Conservation (phyloP, 2,329 filamentous ascomycete species). For the Diaporthe velutina region DNA sequence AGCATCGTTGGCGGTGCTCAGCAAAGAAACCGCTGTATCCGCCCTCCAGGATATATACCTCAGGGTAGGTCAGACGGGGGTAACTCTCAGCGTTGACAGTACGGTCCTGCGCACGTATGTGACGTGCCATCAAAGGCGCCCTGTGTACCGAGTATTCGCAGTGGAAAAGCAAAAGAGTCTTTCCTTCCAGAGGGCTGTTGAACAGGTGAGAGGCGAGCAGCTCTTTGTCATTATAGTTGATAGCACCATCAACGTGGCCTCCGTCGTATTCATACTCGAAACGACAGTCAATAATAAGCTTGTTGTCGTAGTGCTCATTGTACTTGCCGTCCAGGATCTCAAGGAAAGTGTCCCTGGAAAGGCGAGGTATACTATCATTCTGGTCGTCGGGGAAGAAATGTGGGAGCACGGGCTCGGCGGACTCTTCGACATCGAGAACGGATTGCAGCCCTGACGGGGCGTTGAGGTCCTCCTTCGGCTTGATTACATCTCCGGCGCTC, state of each 20-base stretch:
- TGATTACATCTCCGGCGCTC: constrained; percentile 88
- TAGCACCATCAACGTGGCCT: constrained; percentile 91
- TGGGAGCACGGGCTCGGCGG: constrained; percentile 80
- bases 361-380: constrained; percentile 88
- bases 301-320: constrained; percentile 80
- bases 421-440: constrained; percentile 86
- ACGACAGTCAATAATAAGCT: constrained; percentile 93
- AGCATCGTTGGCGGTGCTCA: constrained; percentile 84
- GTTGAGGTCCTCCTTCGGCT: constrained; percentile 75
- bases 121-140: constrained; percentile 95
- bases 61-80: constrained; percentile 91
- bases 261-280: constrained; percentile 99
- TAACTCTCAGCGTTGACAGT: constrained; percentile 87
- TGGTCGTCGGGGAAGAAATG: constrained; percentile 86
- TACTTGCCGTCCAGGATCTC: constrained; percentile 91
- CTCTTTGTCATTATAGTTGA: constrained; percentile 99
- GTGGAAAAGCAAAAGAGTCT: constrained; percentile 90
- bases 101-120: constrained; percentile 90
- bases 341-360: constrained; percentile 84
- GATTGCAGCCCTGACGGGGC: constrained; percentile 72
- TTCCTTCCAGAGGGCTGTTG: constrained; percentile 72
- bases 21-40: constrained; percentile 95
- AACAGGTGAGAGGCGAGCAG: constrained; percentile 85
- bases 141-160: constrained; percentile 99
- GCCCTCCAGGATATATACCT: constrained; percentile 96